phyloP scores from a whole-genome alignment of 495 filamentous ascomycete genomes.

The Aspergillus kassunensis region DNA sequence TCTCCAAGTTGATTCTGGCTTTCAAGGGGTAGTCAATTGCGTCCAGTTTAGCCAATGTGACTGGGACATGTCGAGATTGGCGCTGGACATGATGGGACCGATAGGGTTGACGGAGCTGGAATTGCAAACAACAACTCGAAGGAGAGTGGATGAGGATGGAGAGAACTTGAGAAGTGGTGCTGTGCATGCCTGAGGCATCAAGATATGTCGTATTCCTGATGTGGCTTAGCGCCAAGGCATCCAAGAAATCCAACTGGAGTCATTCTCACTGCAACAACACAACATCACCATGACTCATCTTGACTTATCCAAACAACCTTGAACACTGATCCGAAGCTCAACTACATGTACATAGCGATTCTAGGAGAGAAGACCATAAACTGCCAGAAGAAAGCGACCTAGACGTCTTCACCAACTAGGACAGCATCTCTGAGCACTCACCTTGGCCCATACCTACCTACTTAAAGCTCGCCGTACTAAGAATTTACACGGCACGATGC shows the following conservation, averaged over 20 bases:
- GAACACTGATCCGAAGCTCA: background rate
- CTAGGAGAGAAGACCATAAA: background rate
- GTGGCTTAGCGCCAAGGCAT: background rate
- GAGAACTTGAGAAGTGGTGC: background rate
- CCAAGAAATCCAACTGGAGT: background rate
- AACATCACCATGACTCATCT: conserved; percentile 13
- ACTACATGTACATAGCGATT: background rate
- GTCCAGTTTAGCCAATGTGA: too few relatives aligned
- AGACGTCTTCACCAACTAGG: background rate
- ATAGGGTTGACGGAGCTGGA: background rate
- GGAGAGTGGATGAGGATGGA: background rate
- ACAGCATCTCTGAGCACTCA: background rate
- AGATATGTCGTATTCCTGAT: background rate
- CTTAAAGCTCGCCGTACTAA: background rate
- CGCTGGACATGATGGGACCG: background rate
- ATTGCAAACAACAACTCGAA: background rate
- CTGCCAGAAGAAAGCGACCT: background rate
- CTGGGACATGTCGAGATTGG: too few relatives aligned
- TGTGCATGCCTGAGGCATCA: background rate
- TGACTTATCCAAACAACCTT: conserved; percentile 15
- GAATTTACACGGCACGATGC: conserved; percentile 1
- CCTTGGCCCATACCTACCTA: background rate
- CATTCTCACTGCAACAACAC: background rate
- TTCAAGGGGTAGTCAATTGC: too few relatives aligned
- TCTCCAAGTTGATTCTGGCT: too few relatives aligned